Evolutionary conservation across 2,329 filamentous ascomycete species (phyloP), one percentile per base, ranked within the genome.

Genomic region (Fusarium pseudoanthophilum): DNA sequence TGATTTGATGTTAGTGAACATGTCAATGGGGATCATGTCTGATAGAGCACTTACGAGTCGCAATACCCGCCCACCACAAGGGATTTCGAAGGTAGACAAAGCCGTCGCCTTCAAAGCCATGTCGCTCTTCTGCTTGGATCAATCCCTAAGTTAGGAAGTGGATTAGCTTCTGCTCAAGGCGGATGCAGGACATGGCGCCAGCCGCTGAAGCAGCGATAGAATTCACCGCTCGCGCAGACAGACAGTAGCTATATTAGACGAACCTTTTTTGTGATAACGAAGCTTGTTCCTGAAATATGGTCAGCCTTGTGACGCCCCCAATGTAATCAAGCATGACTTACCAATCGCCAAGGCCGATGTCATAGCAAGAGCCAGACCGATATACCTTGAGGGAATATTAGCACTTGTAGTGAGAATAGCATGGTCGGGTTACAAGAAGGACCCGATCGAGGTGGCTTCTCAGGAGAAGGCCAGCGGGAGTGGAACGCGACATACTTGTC

Each of bases 211-310:
- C 49, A 28, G 39, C 42, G 28, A 34, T 34, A 21, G 34, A 32
- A 26, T 53, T 36, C 18, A 43, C 43, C 24, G 53, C 15, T 71
- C 30, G 52, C 15, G 34, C 15, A 24, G 30, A 34, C 48, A 30
- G 56, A 30, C 34, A 37, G 49, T 32, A 45, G 28, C 34, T 52
- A 13, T 59, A 32, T 39, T 45, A 20, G 30, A 76, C 79, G 82
- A 85, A 96, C 93, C 89, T 98, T 98, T 86, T 99, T 99, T 53
- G 97, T 99, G 79, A 99, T 98, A 77, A 99, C 95, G 83, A 99
- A 99, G 88, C 95, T 97, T 58, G 94, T 95, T 80, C 95, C 94
- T 96, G 77, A 49, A 67, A 45, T 49, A 61, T 53, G 65, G 74
- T 80, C 58, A 80, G 75, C 46, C 58, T 58, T 40, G 37, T 63